Base-by-base conservation (phyloP, 2,329 filamentous ascomycete species). In the Pestalotiopsis sp. region DNA sequence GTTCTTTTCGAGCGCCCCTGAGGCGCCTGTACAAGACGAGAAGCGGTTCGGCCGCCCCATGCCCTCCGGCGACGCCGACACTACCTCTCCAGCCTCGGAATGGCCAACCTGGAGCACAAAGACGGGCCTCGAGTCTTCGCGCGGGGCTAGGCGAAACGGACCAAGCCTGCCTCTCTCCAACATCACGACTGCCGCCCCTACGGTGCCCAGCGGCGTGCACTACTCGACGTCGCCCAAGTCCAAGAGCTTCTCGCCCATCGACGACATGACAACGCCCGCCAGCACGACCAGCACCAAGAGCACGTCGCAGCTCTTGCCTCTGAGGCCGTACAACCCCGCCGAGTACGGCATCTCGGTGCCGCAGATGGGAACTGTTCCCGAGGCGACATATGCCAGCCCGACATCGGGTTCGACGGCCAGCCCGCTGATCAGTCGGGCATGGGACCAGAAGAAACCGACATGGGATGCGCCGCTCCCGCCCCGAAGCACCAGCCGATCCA, bases 271-370 rank as follows among this genome's bases (percentile, higher is more conserved):
- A n/a, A 68, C 73, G 36, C 77, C 76, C 1, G 70, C 70, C 36
- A 78, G 76, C 70, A 75, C 76, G 2, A 75, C 73, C n/a, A 78
- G 76, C 69, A 76, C 73, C 4, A 73, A 71, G 52, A 77, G 75
- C 69, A 78, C 76, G 1, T 66, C 75, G 0, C 75, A 77, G n/a
- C 73, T 78, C n/a, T 66, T 78, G 23, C 76, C 76, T 2, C 62
- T 77, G n/a, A 73, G 72, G 7, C 71, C 75, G 1, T 79, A 79
- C 56, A 77, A 78, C 52, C 77, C 77, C 3, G 74, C 75, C 25
- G 77, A 79, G 31, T 78, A 77, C 64, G 73, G 70, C 20, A 60
- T 73, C 3, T 38, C 59, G 66, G 52, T 14, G 38, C 66, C 71
- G 7, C 65, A 66, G 3, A 38, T 74, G 72, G 25, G 72, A 73